phyloP scores from a whole-genome alignment of 805 yeast genomes.

The Torulaspora microellipsoides region DNA sequence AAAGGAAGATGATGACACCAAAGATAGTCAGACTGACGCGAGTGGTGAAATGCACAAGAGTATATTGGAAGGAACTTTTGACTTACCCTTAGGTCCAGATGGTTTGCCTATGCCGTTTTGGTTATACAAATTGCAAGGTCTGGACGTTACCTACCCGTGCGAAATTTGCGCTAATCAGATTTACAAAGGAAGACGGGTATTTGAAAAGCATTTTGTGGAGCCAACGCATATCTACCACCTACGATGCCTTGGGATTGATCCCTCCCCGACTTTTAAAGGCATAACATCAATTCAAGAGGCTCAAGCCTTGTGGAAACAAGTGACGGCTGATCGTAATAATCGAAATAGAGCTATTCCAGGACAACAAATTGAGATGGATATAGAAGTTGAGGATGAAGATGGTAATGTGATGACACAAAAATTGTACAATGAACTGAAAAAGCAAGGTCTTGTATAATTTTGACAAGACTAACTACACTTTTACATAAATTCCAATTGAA shows the following conservation, averaged over 20 bases:
- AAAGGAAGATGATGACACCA: constrained; percentile 36
- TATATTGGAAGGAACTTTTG: constrained; percentile 28
- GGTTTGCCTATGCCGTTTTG: constrained; percentile 92
- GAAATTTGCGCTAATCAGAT: constrained; percentile 78
- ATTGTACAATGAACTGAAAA: constrained; percentile 79
- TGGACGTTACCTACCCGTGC: constrained; percentile 66
- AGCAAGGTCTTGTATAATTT: constrained; percentile 69
- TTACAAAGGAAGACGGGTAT: constrained; percentile 70
- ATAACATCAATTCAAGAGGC: constrained; percentile 70
- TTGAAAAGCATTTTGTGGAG: constrained; percentile 71
- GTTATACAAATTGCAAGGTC: constrained; percentile 87
- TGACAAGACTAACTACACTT: no score
- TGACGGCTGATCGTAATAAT: constrained; percentile 17
- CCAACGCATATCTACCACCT: constrained; percentile 70
- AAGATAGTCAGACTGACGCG: constrained; percentile 19
- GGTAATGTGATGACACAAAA: constrained; percentile 88
- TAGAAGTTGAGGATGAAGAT: constrained; percentile 86
- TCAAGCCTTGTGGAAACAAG: constrained; percentile 46
- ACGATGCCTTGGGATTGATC: constrained; percentile 63
- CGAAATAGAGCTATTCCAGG: constrained; percentile 8
- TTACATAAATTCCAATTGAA: no score
- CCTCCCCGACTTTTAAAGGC: constrained; percentile 52
- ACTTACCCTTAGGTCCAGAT: constrained; percentile 78
- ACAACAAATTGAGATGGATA: constrained; percentile 40
- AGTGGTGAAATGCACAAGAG: constrained; percentile 22